phyloP scores from a whole-genome alignment of 805 yeast species.

The Priceomyces carsonii region DNA sequence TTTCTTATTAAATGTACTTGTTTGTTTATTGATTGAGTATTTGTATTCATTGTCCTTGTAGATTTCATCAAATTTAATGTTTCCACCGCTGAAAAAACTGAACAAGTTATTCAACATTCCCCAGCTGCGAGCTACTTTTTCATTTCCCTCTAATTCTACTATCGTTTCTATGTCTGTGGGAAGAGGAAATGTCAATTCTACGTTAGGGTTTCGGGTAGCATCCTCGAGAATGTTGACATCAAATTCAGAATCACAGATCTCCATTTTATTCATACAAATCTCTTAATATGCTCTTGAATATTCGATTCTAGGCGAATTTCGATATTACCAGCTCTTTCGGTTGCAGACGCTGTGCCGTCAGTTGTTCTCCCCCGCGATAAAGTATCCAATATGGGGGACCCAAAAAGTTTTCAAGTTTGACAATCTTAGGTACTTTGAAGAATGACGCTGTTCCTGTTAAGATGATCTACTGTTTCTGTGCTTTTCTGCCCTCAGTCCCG shows the following conservation, averaged over 20 bases:
- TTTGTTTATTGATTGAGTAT: conserved; percentile 33
- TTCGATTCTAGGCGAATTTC: too few relatives aligned
- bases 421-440: too few relatives aligned
- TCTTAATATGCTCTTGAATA: too few relatives aligned
- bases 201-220: conserved; percentile 28
- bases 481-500: too few relatives aligned
- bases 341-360: too few relatives aligned
- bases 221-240: conserved; percentile 42
- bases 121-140: conserved; percentile 22
- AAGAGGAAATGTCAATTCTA: conserved; percentile 38
- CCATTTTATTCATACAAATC: conserved; percentile 1
- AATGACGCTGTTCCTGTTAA: too few relatives aligned
- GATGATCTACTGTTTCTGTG: too few relatives aligned
- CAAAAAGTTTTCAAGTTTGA: too few relatives aligned
- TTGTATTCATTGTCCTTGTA: conserved; percentile 35
- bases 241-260: conserved; percentile 16
- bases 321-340: too few relatives aligned
- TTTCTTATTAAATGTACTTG: conserved; percentile 26
- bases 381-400: too few relatives aligned
- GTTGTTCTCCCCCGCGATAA: too few relatives aligned
- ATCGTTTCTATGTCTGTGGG: conserved; percentile 36
- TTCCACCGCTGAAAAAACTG: conserved; percentile 24
- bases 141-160: conserved; percentile 29
- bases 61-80: conserved; percentile 25
- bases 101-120: conserved; percentile 32